These are phyloP conservation scores for Rugonectria rugulosa DNA, from an alignment of 2,329 filamentous ascomycete genomes.

Conservation along the genomic window DNA sequence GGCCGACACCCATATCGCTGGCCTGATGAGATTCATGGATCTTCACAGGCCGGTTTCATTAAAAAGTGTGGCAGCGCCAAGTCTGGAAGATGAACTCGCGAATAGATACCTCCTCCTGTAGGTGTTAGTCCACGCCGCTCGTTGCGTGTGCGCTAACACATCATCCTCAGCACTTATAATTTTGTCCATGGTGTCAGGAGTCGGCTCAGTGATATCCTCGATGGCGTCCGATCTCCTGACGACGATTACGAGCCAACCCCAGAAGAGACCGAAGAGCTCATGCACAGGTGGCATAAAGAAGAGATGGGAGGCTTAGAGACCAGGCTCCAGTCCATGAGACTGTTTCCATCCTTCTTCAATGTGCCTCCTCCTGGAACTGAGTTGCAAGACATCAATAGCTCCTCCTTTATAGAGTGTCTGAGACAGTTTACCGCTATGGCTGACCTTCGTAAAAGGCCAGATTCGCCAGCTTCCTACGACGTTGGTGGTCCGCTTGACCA, in stretches of 20 bases:
- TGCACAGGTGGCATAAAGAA: constrained; percentile 28
- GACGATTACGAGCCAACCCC: not conserved
- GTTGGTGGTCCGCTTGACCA: not conserved
- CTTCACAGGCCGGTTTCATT: constrained; percentile 12
- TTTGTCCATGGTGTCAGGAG: constrained; percentile 35
- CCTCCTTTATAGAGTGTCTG: constrained; percentile 12
- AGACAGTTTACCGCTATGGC: constrained; percentile 12
- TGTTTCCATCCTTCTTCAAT: constrained; percentile 31
- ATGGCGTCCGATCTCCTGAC: not conserved
- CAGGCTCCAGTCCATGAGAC: constrained; percentile 24
- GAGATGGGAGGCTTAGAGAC: constrained; percentile 15
- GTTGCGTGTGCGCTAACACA: not conserved
- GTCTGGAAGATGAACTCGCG: constrained; percentile 27
- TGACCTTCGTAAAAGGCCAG: not conserved
- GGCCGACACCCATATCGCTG: constrained; percentile 29
- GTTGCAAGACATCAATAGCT: constrained; percentile 20
- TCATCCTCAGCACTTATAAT: constrained; percentile 23
- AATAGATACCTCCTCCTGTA: constrained; percentile 31
- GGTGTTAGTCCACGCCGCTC: accelerated
- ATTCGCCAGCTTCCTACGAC: not conserved
- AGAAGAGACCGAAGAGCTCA: constrained; percentile 9
- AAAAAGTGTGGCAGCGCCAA: not conserved
- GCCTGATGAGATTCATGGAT: constrained; percentile 33
- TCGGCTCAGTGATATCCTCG: constrained; percentile 25
- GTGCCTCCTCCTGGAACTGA: not conserved